Evolutionary conservation across 2,329 filamentous ascomycete genomes (phyloP).

Genomic region (Lecanoromycetidae sp.): DNA sequence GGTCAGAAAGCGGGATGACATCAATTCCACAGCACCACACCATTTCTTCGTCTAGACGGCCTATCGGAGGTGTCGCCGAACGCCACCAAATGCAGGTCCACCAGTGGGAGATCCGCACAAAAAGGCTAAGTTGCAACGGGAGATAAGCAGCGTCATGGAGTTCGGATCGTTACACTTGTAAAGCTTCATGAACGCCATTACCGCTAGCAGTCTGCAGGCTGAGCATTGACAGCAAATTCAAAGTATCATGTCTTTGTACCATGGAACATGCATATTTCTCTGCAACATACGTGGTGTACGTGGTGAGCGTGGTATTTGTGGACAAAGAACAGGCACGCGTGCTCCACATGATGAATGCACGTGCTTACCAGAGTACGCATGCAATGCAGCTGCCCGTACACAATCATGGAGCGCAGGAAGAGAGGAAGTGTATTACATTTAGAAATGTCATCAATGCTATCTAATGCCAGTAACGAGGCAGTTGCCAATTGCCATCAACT

Average conservation of each 20-base stretch:
- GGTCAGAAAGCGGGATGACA: conserved; percentile 7
- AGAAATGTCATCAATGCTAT: no score
- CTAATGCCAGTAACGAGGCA: no score
- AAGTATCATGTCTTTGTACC: not conserved
- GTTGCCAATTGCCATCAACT: no score
- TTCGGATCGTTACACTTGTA: not conserved
- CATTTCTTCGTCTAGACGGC: not conserved
- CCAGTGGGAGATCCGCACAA: conserved; percentile 6
- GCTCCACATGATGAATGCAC: no score
- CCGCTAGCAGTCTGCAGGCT: not conserved
- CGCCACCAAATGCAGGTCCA: conserved; percentile 16
- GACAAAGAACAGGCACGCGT: no score
- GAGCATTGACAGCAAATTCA: not conserved
- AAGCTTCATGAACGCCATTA: not conserved
- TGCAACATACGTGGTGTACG: no score
- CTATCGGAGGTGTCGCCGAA: conserved; percentile 9
- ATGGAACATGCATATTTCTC: not conserved
- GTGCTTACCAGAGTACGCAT: no score
- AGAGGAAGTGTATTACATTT: no score
- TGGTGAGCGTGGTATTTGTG: no score
- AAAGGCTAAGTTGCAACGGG: conserved; percentile 8
- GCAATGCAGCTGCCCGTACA: no score
- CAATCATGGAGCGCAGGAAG: no score
- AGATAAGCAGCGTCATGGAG: conserved; percentile 13
- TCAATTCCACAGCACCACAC: not conserved